These are phyloP conservation scores for Camellia granthamiana DNA, from an alignment of 148 eudicot genomes.

Conservation along the genomic window DNA sequence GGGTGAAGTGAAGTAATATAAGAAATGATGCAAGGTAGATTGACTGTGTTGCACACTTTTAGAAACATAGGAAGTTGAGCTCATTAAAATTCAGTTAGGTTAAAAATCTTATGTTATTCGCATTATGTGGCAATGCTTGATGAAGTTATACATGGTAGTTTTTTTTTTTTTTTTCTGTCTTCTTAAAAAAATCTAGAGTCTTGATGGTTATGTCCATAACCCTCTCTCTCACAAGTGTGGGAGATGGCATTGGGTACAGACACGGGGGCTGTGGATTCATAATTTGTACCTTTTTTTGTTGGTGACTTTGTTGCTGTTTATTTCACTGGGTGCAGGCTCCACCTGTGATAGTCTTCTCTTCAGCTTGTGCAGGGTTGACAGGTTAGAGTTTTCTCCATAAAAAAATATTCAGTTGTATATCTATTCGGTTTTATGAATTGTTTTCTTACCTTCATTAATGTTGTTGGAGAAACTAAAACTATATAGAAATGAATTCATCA, in stretches of 20 bases:
- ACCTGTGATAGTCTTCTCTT: constrained; percentile 88
- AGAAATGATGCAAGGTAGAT: too few species aligned
- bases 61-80: background rate
- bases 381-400: constrained; percentile 37
- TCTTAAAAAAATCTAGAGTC: background rate
- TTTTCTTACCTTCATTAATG: background rate
- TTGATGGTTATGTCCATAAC: background rate
- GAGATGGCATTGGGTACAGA: background rate
- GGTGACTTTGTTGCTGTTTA: background rate
- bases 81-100: background rate
- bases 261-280: background rate
- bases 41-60: too few species aligned
- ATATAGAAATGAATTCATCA: background rate
- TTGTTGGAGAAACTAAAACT: constrained; percentile 32
- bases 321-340: constrained; percentile 59
- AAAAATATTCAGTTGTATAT: constrained; percentile 1
- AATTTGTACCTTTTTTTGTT: background rate
- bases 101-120: background rate
- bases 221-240: background rate
- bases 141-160: background rate
- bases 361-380: constrained; percentile 92
- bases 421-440: background rate
- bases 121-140: background rate
- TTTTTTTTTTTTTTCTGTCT: background rate
- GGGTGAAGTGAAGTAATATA: too few species aligned